phyloP scores from a whole-genome alignment of 371 early-diverging fungal genomes.

The Chytridiales sp. region DNA sequence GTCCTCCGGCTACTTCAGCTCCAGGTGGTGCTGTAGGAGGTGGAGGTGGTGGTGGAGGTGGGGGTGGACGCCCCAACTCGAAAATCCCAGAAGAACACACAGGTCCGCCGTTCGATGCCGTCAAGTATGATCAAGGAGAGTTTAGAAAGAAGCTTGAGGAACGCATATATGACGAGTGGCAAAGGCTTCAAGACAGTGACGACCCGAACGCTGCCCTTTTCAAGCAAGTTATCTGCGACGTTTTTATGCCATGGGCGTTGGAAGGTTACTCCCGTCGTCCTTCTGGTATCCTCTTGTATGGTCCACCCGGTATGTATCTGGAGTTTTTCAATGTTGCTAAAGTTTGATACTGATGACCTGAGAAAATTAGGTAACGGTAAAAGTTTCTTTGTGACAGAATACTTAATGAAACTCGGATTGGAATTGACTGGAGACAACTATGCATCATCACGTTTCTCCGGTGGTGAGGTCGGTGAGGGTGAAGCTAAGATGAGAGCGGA shows the following conservation, averaged over 20 bases:
- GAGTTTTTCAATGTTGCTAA: background rate
- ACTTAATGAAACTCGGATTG: background rate
- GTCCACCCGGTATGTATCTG: background rate
- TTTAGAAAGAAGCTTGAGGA: background rate
- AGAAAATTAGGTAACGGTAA: background rate
- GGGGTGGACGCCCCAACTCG: background rate
- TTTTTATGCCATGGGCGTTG: too few relatives aligned
- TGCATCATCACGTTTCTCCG: background rate
- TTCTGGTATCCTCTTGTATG: background rate
- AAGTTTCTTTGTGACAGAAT: background rate
- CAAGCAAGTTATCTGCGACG: too few relatives aligned
- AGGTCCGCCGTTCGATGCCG: background rate
- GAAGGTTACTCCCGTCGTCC: too few relatives aligned
- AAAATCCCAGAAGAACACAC: background rate
- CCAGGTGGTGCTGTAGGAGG: too few relatives aligned
- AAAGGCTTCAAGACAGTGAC: too few relatives aligned
- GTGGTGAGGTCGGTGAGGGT: background rate
- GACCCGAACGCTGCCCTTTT: too few relatives aligned
- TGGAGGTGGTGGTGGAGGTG: background rate
- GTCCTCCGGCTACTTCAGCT: background rate
- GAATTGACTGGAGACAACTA: background rate
- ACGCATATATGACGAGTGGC: background rate
- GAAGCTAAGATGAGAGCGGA: background rate
- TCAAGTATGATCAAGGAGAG: background rate
- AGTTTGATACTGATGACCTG: background rate